Evolutionary conservation across 805 yeast genomes (phyloP).

Genomic region (Cyberlindnera sargentensis): DNA sequence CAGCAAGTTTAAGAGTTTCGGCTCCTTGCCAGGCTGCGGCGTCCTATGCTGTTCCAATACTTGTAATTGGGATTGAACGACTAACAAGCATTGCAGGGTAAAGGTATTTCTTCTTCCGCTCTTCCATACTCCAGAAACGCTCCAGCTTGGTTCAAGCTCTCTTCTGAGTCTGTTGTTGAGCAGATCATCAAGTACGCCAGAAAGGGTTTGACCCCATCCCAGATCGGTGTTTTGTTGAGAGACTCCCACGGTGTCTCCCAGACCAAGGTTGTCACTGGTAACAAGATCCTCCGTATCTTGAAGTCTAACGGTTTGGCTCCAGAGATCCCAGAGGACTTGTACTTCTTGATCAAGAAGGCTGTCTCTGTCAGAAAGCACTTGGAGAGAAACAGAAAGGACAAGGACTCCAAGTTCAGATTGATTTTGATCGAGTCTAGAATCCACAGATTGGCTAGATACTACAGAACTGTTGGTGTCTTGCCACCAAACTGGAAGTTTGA

Average conservation of each 20-base stretch:
- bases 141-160: conserved; percentile 99
- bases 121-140: conserved; percentile 98
- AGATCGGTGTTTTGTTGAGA: conserved; percentile 98
- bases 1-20: conserved; percentile 5
- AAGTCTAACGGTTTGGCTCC: conserved; percentile 99
- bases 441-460: conserved; percentile 99
- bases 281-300: conserved; percentile 98
- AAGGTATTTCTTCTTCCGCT: conserved; percentile 99
- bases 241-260: conserved; percentile 99
- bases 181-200: conserved; percentile 99
- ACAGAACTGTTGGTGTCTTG: conserved; percentile 98
- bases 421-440: conserved; percentile 99
- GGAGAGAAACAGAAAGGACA: conserved; percentile 99
- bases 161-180: conserved; percentile 93
- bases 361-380: conserved; percentile 99
- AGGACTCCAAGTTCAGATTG: conserved; percentile 99
- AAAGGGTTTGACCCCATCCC: conserved; percentile 99
- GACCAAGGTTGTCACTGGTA: conserved; percentile 95
- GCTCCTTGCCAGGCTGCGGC: conserved; percentile 3
- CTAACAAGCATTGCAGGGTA: conserved; percentile 67
- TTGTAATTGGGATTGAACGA: conserved; percentile 14
- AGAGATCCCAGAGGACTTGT: conserved; percentile 99
- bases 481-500: conserved; percentile 99
- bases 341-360: conserved; percentile 99
- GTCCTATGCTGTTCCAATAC: conserved; percentile 1